Base-by-base conservation (phyloP, 163 green algal species). In the Smithsoniella earleae region DNA sequence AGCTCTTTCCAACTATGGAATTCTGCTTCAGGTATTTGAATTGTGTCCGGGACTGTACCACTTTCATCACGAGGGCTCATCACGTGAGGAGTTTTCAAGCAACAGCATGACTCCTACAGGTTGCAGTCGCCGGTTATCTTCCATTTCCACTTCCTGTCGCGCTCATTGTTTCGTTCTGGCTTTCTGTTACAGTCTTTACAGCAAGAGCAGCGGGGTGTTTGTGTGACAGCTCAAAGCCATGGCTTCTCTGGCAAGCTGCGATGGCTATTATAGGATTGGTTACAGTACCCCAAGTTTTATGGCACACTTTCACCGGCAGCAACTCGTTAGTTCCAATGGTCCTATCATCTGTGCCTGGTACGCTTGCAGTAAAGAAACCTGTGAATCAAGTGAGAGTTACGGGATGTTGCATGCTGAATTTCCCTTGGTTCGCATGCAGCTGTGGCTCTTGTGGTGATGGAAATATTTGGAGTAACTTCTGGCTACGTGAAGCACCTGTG, bases 11-110 rank as follows among this genome's bases (percentile, higher is more conserved):
- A 87, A 83, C 20, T 55, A 76, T 31, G 49, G 63, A 4, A 36
- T 84, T 45, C 75, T 86, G 3, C 22, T 66, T 36, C 78, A 83
- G 76, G 78, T 76, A 46, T 16, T n/a, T n/a, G n/a, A n/a, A n/a
- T n/a, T 8, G 1, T 3, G 8, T 5, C 2, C 22, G 36, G 64
- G 16, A 66, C 45, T 63, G 18, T 66, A 66, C 18, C 37, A 18
- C 55, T 66, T 66, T 20, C 55, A 44, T 8, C 52, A 66, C 66
- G 20, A 64, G 65, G n/a, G 3, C n/a, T 30, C 40, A 10, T 75
- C 18, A 27, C 3, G 13, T 22, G 52, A 38, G 30, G 54, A 66
- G 45, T 30, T 73, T n/a, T 73, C 44, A 46, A 3, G 30, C 20
- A 27, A 55, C 44, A 55, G 20, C 20, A 55, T 55, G 20, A 55